Base-by-base conservation (phyloP, 768 basidiomycete species). In the Kwoniella heveanensis region DNA sequence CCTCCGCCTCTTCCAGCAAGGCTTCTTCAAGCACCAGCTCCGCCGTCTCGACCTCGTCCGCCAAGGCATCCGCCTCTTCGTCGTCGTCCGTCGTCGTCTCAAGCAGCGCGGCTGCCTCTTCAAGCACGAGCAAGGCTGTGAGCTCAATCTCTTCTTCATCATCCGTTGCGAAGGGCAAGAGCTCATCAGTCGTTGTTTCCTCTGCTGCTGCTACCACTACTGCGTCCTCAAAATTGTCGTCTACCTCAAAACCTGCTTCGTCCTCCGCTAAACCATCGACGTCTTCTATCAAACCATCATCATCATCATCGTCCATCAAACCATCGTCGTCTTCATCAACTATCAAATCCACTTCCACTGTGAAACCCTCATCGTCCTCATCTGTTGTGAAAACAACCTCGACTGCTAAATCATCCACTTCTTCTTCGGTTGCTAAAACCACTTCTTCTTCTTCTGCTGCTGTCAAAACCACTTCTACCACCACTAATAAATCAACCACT, bases 51-150 rank as follows among this genome's bases (percentile, higher is more conserved):
- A 32, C 48, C 53, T 62, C 56, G 54, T 53, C 64, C 29, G 39
- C 39, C 39, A 44, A 44, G 39, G 39, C 39, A 10, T 24, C 29
- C 27, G 52, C 37, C 22, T 32, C 60, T 26, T 53, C 66, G 4
- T 32, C 53, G 2, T 47, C 70, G 26, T 9, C 15, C 10, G 39
- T 44, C 17, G 39, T 44, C 39, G 6, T 17, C 8, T 44, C 39
- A 17, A 44, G 39, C 39, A 52, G 49, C 50, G 17, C 64, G n/a
- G 54, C 48, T 37, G 57, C 47, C 30, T 54, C 52, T 52, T 54
- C 60, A 54, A 62, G 61, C 61, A 25, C 53, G 37, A 62, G 60
- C 60, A 48, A 54, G 37, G 44, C 62, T 54, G 54, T 55, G 52
- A 60, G 36, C 53, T 54, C 52, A 30, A 58, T 26, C 46, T 60